phyloP scores from a whole-genome alignment of 2,329 filamentous ascomycete species.

The Penicillium sp. region DNA sequence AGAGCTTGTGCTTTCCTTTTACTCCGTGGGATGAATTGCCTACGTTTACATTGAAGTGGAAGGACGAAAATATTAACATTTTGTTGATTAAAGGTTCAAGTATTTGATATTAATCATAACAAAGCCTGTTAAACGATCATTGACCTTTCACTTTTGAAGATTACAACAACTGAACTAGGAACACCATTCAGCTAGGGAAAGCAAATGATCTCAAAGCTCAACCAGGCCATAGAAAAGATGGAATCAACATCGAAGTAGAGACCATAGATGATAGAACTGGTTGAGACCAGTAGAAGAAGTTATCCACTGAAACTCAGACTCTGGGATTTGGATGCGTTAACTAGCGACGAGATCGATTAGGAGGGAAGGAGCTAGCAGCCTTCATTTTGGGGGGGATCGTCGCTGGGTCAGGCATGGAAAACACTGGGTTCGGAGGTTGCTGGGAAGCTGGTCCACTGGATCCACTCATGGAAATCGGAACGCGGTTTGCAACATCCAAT shows the following conservation, averaged over 20 bases:
- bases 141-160: background rate
- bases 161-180: background rate
- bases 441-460: background rate
- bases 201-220: conserved; percentile 1
- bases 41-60: background rate
- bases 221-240: background rate
- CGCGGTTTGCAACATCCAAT: background rate
- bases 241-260: background rate
- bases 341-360: background rate
- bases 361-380: background rate
- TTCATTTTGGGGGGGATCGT: background rate
- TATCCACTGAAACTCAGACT: background rate
- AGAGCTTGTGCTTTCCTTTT: background rate
- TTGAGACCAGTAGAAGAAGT: background rate
- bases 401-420: background rate
- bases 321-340: background rate
- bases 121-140: background rate
- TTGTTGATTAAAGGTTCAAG: background rate
- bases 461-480: background rate
- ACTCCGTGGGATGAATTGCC: no score
- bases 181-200: background rate
- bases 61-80: background rate
- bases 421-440: background rate
- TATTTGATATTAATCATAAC: background rate
- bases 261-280: background rate